Evolutionary conservation across 305 asterid species (phyloP).

Genomic region (Solanum hybrid): DNA sequence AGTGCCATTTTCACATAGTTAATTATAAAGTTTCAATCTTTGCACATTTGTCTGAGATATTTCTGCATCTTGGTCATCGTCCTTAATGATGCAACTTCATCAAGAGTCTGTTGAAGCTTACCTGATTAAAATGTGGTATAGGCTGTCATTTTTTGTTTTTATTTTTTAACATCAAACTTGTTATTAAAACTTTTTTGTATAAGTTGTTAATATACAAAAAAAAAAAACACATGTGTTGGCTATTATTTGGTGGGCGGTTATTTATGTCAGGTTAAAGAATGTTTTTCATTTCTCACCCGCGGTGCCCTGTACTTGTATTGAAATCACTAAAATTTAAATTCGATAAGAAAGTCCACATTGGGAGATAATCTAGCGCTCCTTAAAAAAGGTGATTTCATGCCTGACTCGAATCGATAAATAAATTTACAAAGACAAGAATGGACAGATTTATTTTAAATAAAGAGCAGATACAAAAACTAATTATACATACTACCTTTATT

Average conservation of each 20-base stretch:
- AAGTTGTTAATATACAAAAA: background rate
- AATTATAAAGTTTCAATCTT: background rate
- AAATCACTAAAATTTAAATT: background rate
- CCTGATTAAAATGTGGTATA: background rate
- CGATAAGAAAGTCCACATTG: background rate
- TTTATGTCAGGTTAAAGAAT: no score
- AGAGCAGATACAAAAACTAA: background rate
- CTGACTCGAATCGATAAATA: background rate
- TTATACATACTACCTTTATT: background rate
- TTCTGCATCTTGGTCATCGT: background rate
- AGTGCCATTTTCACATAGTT: background rate
- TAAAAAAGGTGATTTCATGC: background rate
- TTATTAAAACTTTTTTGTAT: background rate
- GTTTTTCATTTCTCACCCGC: background rate
- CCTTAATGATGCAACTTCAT: background rate
- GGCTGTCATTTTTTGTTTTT: background rate
- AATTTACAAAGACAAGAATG: background rate
- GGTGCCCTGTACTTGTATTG: background rate
- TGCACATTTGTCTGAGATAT: background rate
- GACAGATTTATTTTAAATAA: background rate
- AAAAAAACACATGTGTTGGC: no score
- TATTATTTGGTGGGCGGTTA: no score
- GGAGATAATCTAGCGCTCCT: background rate
- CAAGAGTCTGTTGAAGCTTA: background rate
- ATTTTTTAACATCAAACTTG: background rate